Base-by-base conservation (phyloP, 108 stramenopile genomes). In the Nitzschia palea region DNA sequence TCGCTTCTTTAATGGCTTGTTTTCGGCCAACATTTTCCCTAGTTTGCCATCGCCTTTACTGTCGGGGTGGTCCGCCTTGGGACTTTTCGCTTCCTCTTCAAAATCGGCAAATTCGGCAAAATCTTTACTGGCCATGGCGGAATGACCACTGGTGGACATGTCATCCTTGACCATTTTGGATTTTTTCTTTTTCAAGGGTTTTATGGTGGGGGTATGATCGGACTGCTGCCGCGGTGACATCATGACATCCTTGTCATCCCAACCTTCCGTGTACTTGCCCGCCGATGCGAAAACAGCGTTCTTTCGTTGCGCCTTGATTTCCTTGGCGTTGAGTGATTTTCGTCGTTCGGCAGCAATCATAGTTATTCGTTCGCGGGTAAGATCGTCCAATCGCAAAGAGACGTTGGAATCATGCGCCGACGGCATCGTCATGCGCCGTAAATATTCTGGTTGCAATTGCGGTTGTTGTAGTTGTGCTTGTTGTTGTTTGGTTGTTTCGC, bases 1-100 rank as follows among this genome's bases (percentile, higher is more conserved):
- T 35, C 69, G 34, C 22, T 27, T 70, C 33, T 47, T 70, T 6
- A 60, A 5, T 3, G 69, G 48, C 42, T 61, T 50, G 32, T 20
- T 25, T 2, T 61, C 35, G 28, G 42, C 35, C 44, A 70, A 51
- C 48, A 70, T 42, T 12, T 60, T 23, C 33, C 33, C 59, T 5
- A 60, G 40, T 23, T 60, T 40, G 15, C 37, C 59, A 12, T 37
- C 37, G 3, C 14, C 23, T 14, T 23, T 18, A 10, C 25, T 14
- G 43, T 22, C 32, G 10, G 48, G 20, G 20, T 40, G 20, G 2
- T 43, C 40, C 20, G 33, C 30, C 2, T 37, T 25, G 15, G 23
- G 25, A 25, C 12, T 12, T 1, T 60, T 26, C 36, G 15, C 37
- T 18, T n/a, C 17, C 3, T 34, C 55, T 34, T 32, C 30, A 40